Conservation (phyloP, 2,329 filamentous ascomycete genomes). For the Sporothrix pseudoabietina region DNA sequence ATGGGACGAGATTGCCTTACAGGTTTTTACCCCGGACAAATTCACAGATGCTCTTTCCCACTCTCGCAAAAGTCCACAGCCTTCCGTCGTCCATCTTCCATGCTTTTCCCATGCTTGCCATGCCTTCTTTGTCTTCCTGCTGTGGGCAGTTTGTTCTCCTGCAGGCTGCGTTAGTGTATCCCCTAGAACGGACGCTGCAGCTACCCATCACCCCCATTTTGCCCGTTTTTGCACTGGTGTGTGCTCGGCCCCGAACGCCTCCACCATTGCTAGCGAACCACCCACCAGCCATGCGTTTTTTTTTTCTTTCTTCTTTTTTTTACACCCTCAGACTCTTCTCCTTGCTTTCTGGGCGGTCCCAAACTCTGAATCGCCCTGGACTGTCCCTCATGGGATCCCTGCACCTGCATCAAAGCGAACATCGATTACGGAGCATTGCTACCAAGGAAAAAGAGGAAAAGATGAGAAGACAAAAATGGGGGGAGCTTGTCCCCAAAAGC, state of each 20-base stretch:
- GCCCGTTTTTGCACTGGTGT: neutral
- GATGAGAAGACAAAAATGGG: no score
- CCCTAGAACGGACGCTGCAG: neutral
- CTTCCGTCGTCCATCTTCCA: neutral
- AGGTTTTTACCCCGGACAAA: constrained; percentile 23
- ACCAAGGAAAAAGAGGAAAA: constrained; percentile 1
- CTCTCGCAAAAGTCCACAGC: neutral
- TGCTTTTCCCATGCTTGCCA: neutral
- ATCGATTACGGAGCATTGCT: neutral
- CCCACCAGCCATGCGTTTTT: constrained; percentile 16
- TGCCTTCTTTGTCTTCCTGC: neutral
- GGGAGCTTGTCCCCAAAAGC: neutral
- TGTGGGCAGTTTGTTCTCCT: constrained; percentile 11
- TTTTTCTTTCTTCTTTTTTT: neutral
- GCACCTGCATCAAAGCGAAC: constrained; percentile 20
- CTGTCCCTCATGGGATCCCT: constrained; percentile 16
- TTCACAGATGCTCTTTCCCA: neutral
- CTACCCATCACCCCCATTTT: neutral
- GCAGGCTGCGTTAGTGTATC: constrained; percentile 23
- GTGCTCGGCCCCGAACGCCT: constrained; percentile 19
- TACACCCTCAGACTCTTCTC: neutral
- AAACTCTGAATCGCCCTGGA: constrained; percentile 10
- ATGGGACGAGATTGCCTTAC: constrained; percentile 25
- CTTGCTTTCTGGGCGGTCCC: neutral
- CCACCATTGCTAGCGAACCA: constrained; percentile 17